These are phyloP conservation scores for Trametes coccinea DNA, from an alignment of 768 basidiomycete species.

Conservation along the genomic window DNA sequence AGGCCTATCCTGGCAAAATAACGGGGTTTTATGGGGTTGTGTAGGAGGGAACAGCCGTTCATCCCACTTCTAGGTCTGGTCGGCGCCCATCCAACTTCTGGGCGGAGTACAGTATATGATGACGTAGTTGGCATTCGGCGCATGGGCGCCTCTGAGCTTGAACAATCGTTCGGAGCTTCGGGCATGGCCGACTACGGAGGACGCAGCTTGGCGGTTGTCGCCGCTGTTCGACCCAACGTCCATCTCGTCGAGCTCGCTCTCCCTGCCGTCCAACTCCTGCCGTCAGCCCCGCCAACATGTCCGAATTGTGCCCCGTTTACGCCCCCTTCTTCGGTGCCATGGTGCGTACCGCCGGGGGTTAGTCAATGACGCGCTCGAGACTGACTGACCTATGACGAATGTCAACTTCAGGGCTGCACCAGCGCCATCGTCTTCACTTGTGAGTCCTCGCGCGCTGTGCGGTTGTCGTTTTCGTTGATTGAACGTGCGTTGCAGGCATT, in stretches of 20 bases:
- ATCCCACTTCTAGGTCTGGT: too few species aligned
- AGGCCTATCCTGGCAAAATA: too few species aligned
- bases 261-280: constrained; percentile 21
- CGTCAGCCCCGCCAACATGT: constrained; percentile 43
- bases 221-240: constrained; percentile 22
- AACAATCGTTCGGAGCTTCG: constrained; percentile 5
- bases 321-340: constrained; percentile 98
- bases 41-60: too few species aligned
- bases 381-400: constrained; percentile 17
- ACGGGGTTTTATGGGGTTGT: too few species aligned
- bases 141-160: constrained; percentile 13
- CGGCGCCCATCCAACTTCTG: too few species aligned
- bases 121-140: not conserved
- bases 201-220: constrained; percentile 15
- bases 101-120: too few species aligned
- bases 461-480: not conserved
- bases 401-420: constrained; percentile 76
- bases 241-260: constrained; percentile 18
- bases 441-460: constrained; percentile 42
- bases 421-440: constrained; percentile 98
- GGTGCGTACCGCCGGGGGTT: constrained; percentile 48
- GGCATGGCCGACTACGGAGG: constrained; percentile 11
- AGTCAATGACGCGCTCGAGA: not conserved
- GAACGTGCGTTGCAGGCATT: constrained; percentile 52
- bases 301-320: constrained; percentile 90